Conservation (phyloP, 1,284 basidiomycete genomes). For the Fomes fomentarius region DNA sequence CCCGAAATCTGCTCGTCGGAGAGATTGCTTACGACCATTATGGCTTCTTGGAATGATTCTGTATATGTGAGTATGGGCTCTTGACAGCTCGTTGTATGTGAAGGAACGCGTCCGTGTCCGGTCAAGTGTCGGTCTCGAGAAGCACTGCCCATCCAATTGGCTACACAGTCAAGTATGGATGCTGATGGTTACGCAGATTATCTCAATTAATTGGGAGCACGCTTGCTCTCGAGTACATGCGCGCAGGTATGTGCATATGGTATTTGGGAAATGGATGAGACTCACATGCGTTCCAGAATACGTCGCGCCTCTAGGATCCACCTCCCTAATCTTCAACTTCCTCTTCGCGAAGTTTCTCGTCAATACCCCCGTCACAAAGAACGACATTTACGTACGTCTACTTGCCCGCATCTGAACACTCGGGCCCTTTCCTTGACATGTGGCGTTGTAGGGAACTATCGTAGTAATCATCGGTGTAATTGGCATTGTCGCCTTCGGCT, state of each 20-base stretch:
- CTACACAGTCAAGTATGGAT: not conserved
- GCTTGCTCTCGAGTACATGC: constrained; percentile 84
- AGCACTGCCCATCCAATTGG: too few relatives aligned
- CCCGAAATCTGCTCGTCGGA: constrained; percentile 67
- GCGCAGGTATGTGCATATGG: constrained; percentile 56
- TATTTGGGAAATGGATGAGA: not conserved
- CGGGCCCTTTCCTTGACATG: too few relatives aligned
- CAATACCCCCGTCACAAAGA: constrained; percentile 78
- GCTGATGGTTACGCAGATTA: constrained; percentile 46
- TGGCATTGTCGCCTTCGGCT: constrained; percentile 85
- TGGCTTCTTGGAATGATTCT: constrained; percentile 85
- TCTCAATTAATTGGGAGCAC: constrained; percentile 88
- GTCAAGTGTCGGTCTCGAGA: too few relatives aligned
- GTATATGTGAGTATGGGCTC: constrained; percentile 67
- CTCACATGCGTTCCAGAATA: constrained; percentile 56
- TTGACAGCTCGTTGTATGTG: too few relatives aligned
- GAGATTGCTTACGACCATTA: constrained; percentile 77
- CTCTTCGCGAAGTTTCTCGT: constrained; percentile 84
- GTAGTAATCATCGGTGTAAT: constrained; percentile 83
- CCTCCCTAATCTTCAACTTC: constrained; percentile 88
- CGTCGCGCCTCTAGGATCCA: constrained; percentile 82
- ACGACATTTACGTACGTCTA: constrained; percentile 73
- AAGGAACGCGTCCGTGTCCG: too few relatives aligned
- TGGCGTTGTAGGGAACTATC: constrained; percentile 80
- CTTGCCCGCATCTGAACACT: too few relatives aligned